These are phyloP conservation scores for Globisporangium ultimum DNA, from an alignment of 352 stramenopile genomes.

Conservation along the genomic window DNA sequence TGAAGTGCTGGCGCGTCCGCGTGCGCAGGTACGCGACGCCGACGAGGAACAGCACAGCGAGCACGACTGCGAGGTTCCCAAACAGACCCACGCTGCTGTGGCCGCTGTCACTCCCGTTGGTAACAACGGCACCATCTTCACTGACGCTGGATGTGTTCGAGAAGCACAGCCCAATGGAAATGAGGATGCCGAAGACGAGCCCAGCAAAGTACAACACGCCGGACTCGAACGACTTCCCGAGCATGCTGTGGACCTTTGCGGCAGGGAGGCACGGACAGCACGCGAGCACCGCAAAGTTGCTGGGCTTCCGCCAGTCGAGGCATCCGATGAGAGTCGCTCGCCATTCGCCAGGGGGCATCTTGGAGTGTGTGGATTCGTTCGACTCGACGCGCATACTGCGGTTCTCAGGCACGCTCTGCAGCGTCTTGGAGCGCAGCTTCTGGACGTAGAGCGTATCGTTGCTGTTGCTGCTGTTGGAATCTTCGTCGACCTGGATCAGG, in stretches of 20 bases:
- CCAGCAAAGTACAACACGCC: conserved; percentile 43
- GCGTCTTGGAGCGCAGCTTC: conserved; percentile 13
- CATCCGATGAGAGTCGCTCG: conserved; percentile 3
- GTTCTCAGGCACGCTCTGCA: conserved; percentile 10
- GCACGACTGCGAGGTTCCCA: conserved; percentile 14
- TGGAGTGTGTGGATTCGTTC: conserved; percentile 11
- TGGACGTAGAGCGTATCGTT: not conserved
- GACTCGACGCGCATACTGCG: conserved; percentile 13
- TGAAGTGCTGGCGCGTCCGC: conserved; percentile 36
- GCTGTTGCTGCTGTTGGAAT: not conserved
- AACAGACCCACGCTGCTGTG: conserved; percentile 2
- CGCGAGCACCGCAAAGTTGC: conserved; percentile 9
- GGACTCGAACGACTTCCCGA: conserved; percentile 33
- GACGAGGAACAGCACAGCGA: conserved; percentile 33
- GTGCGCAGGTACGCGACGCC: conserved; percentile 36
- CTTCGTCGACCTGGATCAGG: conserved; percentile 9
- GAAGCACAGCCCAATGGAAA: conserved; percentile 31
- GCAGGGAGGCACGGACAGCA: conserved; percentile 43
- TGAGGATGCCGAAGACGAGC: conserved; percentile 29
- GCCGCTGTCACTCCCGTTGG: not conserved
- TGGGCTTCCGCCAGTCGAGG: conserved; percentile 2
- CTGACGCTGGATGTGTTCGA: conserved; percentile 7
- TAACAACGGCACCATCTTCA: not conserved
- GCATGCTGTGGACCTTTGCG: conserved; percentile 30
- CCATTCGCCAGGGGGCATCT: conserved; percentile 4